These are phyloP conservation scores for Aureobasidium sp. DNA, from an alignment of 2,329 filamentous ascomycete species.

Conservation along the genomic window DNA sequence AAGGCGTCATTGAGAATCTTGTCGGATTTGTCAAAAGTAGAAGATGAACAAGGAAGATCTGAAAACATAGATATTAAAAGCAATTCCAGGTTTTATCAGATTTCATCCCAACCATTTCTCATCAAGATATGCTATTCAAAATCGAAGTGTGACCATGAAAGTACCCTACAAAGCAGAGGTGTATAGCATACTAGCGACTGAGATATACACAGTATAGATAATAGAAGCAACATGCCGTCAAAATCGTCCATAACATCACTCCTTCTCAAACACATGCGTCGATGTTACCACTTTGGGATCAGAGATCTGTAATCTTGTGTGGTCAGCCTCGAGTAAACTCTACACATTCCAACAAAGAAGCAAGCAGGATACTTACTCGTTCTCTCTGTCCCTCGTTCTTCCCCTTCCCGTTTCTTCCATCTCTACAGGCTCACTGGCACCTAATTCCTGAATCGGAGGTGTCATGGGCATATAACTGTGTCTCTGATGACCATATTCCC, in stretches of 20 bases:
- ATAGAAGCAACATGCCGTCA: background rate
- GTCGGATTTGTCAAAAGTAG: conserved; percentile 44
- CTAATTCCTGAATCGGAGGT: conserved; percentile 2
- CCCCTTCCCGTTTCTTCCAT: conserved; percentile 3
- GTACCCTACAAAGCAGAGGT: background rate
- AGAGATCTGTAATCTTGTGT: background rate
- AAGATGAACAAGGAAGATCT: background rate
- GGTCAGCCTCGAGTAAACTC: background rate
- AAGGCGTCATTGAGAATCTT: conserved; percentile 93
- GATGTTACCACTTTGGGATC: conserved; percentile 2
- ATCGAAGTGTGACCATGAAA: background rate
- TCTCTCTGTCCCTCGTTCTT: background rate
- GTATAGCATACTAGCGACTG: background rate
- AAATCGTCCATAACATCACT: background rate
- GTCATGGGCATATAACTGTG: background rate
- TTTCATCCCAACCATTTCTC: no score
- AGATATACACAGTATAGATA: background rate
- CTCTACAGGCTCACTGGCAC: background rate
- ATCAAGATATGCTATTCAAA: background rate
- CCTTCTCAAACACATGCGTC: background rate
- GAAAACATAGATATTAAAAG: background rate
- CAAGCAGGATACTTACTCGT: background rate
- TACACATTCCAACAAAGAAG: background rate
- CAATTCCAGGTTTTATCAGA: no score
- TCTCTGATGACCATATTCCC: background rate